Evolutionary conservation across 192 early-diverging fungal genomes (phyloP).

Genomic region (Linnemannia schmuckeri): DNA sequence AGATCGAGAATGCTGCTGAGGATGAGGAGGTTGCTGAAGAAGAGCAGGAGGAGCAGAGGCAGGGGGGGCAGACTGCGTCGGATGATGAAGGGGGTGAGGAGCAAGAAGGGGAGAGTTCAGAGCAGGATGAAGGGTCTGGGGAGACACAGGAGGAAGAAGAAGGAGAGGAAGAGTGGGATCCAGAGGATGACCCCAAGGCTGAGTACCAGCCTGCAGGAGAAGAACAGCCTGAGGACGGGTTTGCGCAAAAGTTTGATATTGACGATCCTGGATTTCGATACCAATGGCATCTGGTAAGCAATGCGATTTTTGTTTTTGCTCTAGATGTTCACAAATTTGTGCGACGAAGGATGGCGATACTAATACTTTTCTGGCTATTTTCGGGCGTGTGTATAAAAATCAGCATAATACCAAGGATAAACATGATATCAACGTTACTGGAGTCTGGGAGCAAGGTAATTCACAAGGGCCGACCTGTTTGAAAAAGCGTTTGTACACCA

Average conservation of each 20-base stretch:
- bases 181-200: background rate
- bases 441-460: constrained; percentile 78
- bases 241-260: constrained; percentile 59
- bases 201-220: constrained; percentile 34
- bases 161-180: background rate
- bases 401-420: constrained; percentile 59
- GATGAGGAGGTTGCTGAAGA: constrained; percentile 15
- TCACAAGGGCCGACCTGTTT: background rate
- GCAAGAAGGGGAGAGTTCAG: background rate
- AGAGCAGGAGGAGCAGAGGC: background rate
- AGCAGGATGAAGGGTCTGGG: background rate
- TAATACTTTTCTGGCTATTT: background rate
- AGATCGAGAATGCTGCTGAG: constrained; percentile 8
- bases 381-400: background rate
- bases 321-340: background rate
- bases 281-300: constrained; percentile 86
- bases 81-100: constrained; percentile 8
- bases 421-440: constrained; percentile 94
- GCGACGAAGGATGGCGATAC: background rate
- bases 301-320: background rate
- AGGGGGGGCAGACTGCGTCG: background rate
- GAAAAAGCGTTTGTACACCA: no score
- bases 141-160: background rate
- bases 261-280: constrained; percentile 79
- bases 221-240: constrained; percentile 23